Evolutionary conservation across 768 basidiomycete species (phyloP), one percentile per base, ranked within the genome.

Genomic region (Suillus clintonianus): DNA sequence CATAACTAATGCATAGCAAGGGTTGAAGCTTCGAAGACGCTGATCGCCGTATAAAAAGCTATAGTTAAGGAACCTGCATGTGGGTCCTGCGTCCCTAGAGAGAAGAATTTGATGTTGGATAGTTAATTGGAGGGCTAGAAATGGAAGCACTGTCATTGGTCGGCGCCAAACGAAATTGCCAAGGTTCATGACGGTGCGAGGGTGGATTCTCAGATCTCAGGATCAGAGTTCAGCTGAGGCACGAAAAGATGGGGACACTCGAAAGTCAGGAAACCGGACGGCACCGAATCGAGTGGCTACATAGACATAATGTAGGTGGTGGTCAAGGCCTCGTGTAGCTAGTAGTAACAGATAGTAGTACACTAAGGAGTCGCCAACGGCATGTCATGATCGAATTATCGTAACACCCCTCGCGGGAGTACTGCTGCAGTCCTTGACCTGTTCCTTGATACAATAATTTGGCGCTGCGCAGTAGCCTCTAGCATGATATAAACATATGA

Each of bases 1-100:
- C 59, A 60, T 60, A 27, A 54, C 24, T 61, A 15, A 27, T 27
- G 42, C 41, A 59, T 57, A n/a, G 61, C 59, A 62, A 60, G 61
- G 61, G 61, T 41, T 15, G 54, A 27, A 32, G 27, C 48, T 57
- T 61, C 47, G 27, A 27, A 30, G 19, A 61, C 39, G 37, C 19
- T 27, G 36, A 61, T 61, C 60, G 60, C 60, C 60, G 50, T 39
- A 56, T 24, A 22, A 56, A 39, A 56, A 56, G 37, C 36, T 17
- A n/a, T n/a, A n/a, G n/a, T n/a, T n/a, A 22, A 34, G 51, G 15
- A 5, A 30, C 27, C 50, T 51, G 24, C 14, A 15, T 24, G 48
- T 50, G 48, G 48, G 24, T 42, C 17, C 15, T 5, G 41, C 41
- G 41, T 42, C 41, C 41, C 41, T 50, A 48, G 22, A 47, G 45